These are phyloP conservation scores for Thelonectria discophora DNA, from an alignment of 2,329 filamentous ascomycete genomes.

Conservation along the genomic window DNA sequence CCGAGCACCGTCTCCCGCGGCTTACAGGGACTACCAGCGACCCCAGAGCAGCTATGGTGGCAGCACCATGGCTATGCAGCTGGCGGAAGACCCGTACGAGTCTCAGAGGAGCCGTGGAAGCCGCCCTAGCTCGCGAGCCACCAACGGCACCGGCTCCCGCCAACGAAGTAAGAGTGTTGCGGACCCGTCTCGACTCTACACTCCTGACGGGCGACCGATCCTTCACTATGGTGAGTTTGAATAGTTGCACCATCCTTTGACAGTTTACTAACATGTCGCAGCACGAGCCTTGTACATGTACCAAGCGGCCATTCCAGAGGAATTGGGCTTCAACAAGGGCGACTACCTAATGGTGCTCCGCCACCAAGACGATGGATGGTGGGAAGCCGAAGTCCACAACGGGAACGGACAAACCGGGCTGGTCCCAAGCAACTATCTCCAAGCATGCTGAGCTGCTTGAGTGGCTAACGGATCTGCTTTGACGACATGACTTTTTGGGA, in stretches of 20 bases:
- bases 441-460: conserved; percentile 54
- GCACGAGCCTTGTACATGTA: conserved; percentile 96
- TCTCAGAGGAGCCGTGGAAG: conserved; percentile 62
- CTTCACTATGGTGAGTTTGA: conserved; percentile 87
- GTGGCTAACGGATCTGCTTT: conserved; percentile 14
- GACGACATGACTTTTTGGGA: conserved; percentile 25
- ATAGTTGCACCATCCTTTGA: background rate
- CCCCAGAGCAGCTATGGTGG: conserved; percentile 61
- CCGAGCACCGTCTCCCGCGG: conserved; percentile 58
- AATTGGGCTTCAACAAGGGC: conserved; percentile 90
- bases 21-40: conserved; percentile 58
- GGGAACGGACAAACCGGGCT: conserved; percentile 67
- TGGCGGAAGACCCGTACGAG: conserved; percentile 69
- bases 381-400: conserved; percentile 93
- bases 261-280: conserved; percentile 51
- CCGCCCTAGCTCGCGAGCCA: conserved; percentile 60
- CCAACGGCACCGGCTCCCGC: conserved; percentile 61
- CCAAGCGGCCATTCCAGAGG: conserved; percentile 92
- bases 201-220: conserved; percentile 85
- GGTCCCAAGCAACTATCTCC: conserved; percentile 75
- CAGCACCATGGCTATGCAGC: conserved; percentile 73
- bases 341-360: conserved; percentile 89
- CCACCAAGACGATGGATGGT: conserved; percentile 98
- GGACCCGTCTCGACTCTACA: conserved; percentile 83
- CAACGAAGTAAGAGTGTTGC: conserved; percentile 85